Evolutionary conservation across 176 grass and related monocot genomes (phyloP), one percentile per base, ranked within the genome.

Genomic region (Paspalum vaginatum): DNA sequence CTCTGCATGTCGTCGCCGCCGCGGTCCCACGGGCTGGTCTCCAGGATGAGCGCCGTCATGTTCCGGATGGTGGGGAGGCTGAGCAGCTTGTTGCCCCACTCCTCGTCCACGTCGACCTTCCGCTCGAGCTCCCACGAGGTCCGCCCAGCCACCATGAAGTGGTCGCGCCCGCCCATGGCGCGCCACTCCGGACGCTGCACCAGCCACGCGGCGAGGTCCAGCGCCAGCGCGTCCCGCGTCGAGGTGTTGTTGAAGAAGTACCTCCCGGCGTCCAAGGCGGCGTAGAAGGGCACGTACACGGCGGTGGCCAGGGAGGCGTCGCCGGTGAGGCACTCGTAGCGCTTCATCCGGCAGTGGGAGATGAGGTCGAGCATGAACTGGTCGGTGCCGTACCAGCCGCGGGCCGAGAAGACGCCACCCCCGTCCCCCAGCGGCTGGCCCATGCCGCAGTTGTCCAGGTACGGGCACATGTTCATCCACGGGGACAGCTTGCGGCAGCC

Each of bases 41-140:
- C 92, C 8, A 91, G 32, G 25, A 80, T 41, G 22, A 94, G 86
- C 72, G 75, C 80, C 15, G 92, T 90, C 83, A 83, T 88, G 88
- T 94, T 94, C 76, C 11, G 77, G 42, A 81, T 56, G 9, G 86
- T 79, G 7, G 91, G 88, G 67, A 70, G 2, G 57, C 58, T 42
- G 45, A 94, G 80, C 48, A 94, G 81, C 17, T 79, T 85, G 52
- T 76, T 91, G 17, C 91, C 91, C 88, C 88, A 94, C 38, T 82
- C 62, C 4, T 13, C 44, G 38, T 84, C 75, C 2, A 9, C 12
- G 24, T 68, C 32, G 1, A 38, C 65, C 6, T 18, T 13, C 45
- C 92, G 81, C 43, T 42, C 14, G 48, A 79, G 69, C 21, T 94
- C 89, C 88, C 77, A 91, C 4, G 38, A 59, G 53, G 64, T 74